These are phyloP conservation scores for Noccaea bulbosa DNA, from an alignment of 345 rosid species.

Conservation along the genomic window DNA sequence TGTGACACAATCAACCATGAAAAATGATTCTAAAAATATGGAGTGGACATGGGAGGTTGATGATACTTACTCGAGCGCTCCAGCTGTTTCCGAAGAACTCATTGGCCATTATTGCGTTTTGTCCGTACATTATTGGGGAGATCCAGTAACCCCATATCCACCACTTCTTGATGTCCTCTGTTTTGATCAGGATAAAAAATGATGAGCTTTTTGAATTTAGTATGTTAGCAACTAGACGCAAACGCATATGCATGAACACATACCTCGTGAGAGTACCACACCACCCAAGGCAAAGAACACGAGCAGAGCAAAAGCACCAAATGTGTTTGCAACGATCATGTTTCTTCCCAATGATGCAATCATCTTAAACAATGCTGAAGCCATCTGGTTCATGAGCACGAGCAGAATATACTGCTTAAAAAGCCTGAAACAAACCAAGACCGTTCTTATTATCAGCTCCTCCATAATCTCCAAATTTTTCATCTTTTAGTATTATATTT, in stretches of 20 bases:
- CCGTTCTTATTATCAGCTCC: slow-evolving; percentile 28
- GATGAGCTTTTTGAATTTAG: neutral
- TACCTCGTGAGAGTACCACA: slow-evolving; percentile 63
- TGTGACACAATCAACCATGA: slow-evolving; percentile 22
- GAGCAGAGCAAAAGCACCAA: slow-evolving; percentile 64
- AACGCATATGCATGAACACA: neutral
- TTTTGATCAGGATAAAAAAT: slow-evolving; percentile 9
- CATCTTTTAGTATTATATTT: neutral
- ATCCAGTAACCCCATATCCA: slow-evolving; percentile 91
- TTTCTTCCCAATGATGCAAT: slow-evolving; percentile 64
- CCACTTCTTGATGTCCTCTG: slow-evolving; percentile 82
- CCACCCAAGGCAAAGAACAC: slow-evolving; percentile 64
- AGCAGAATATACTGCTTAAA: slow-evolving; percentile 69
- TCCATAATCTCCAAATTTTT: neutral
- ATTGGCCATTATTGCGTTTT: slow-evolving; percentile 64
- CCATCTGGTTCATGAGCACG: slow-evolving; percentile 57
- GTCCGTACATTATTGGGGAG: slow-evolving; percentile 84
- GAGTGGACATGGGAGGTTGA: slow-evolving; percentile 4
- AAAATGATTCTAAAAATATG: neutral
- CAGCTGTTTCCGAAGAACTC: slow-evolving; percentile 77
- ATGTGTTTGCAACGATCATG: slow-evolving; percentile 62
- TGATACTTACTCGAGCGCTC: slow-evolving; percentile 49
- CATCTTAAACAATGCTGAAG: slow-evolving; percentile 63
- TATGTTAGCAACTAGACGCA: neutral
- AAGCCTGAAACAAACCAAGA: slow-evolving; percentile 50